A percentile compares a stretch with the other conserved stretches of the same genome.
Conservation (phyloP, 169 alveolate species). For the Plasmodium falciparum region DNA sequence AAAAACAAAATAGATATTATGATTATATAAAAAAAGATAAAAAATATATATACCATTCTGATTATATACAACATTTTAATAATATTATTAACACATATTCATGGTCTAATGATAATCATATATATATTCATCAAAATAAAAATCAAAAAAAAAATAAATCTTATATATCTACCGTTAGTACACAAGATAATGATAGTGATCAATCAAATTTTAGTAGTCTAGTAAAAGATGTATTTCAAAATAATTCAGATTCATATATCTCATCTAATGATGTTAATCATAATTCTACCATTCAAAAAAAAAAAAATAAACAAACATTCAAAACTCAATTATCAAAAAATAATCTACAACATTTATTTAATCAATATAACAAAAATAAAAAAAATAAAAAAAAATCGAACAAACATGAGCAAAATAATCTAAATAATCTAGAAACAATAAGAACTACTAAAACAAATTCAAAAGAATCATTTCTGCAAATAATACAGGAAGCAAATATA, state of each 20-base stretch:
- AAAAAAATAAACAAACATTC: not conserved
- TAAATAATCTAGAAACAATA: constrained; percentile 10
- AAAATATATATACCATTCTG: constrained; percentile 25
- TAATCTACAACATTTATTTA: constrained; percentile 7
- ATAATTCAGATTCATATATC: constrained; percentile 32
- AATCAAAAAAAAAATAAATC: not conserved
- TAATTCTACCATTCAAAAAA: not conserved
- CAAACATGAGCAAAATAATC: constrained; percentile 1
- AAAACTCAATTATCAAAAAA: not conserved
- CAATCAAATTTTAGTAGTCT: constrained; percentile 14
- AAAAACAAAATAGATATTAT: constrained; percentile 24
- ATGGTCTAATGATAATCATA: constrained; percentile 61
- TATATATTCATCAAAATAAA: not conserved
- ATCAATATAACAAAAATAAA: constrained; percentile 6
- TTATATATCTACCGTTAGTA: constrained; percentile 22
- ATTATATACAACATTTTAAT: constrained; percentile 55
- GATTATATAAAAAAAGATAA: not conserved
- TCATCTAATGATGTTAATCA: constrained; percentile 25
- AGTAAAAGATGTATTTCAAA: constrained; percentile 39
- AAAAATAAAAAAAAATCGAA: not conserved
- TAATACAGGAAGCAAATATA: constrained; percentile 34
- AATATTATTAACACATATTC: constrained; percentile 61
- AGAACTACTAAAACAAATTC: constrained; percentile 16
- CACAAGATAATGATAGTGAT: constrained; percentile 44
- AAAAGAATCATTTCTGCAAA: constrained; percentile 55